phyloP scores from a whole-genome alignment of 2,329 filamentous ascomycete species.

The Penicillium sp. region DNA sequence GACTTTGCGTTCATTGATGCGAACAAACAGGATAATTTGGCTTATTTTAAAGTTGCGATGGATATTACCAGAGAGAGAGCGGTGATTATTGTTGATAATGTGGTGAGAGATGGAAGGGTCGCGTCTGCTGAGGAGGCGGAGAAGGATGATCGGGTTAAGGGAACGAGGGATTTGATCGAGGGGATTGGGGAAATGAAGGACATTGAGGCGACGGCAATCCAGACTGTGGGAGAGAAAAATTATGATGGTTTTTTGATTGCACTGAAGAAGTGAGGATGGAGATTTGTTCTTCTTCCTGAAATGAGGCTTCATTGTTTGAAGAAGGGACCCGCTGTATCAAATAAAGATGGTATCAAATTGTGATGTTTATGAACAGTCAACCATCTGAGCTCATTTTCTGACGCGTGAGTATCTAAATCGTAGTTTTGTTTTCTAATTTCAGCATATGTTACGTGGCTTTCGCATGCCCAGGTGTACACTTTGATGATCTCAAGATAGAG shows the following conservation, averaged over 20 bases:
- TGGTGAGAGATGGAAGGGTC: not conserved
- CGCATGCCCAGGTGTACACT: no score
- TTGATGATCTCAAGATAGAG: no score
- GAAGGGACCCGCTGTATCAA: no score
- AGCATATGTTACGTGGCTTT: no score
- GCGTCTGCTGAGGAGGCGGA: not conserved
- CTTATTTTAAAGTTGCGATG: not conserved
- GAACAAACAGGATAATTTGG: not conserved
- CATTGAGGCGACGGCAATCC: not conserved
- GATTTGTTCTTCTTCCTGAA: no score
- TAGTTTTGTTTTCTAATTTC: no score
- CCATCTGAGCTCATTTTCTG: no score
- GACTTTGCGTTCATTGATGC: slow-evolving; percentile 3
- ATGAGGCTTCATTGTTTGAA: no score
- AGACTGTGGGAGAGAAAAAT: slow-evolving; percentile 1
- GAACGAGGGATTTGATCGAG: not conserved
- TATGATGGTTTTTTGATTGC: not conserved
- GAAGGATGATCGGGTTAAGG: not conserved
- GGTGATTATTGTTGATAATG: not conserved
- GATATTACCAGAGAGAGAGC: not conserved
- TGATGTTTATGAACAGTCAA: no score
- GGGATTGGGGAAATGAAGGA: not conserved
- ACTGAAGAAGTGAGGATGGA: not conserved
- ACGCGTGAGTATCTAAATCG: no score
- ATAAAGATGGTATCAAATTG: no score